Evolutionary conservation across 306 rosid genomes (phyloP).

Genomic region (Astragalus membranaceus): DNA sequence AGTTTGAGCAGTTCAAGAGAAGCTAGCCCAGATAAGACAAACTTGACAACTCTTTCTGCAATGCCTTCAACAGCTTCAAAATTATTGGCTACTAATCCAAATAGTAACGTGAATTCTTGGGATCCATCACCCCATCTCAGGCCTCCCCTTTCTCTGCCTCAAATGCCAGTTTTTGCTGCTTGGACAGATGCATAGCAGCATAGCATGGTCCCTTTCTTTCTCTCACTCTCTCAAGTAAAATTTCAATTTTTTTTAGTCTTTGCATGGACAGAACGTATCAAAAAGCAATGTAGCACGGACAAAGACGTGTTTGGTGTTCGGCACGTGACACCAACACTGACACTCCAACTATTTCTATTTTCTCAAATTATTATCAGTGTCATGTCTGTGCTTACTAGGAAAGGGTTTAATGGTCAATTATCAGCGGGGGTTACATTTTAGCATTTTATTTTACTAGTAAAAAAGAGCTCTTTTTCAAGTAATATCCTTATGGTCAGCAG

Average conservation of each 20-base stretch:
- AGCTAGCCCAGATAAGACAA: constrained; percentile 57
- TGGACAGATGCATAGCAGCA: constrained; percentile 48
- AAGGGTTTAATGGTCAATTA: constrained; percentile 6
- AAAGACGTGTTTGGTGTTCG: too few relatives aligned
- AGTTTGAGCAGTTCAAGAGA: constrained; percentile 72
- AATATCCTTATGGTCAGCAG: constrained; percentile 3
- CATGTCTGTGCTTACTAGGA: background rate
- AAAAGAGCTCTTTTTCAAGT: constrained; percentile 5
- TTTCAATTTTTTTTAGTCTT: background rate
- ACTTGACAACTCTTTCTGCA: constrained; percentile 38
- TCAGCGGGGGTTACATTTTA: constrained; percentile 11
- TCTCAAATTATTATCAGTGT: too few relatives aligned
- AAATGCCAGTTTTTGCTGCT: constrained; percentile 70
- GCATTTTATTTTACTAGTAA: constrained; percentile 12
- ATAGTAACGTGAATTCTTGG: constrained; percentile 49
- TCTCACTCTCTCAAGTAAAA: constrained; percentile 2
- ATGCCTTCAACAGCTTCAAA: constrained; percentile 48
- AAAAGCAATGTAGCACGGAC: too few relatives aligned
- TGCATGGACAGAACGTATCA: constrained; percentile 11
- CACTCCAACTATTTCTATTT: too few relatives aligned
- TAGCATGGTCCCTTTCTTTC: constrained; percentile 20
- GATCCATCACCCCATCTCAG: constrained; percentile 50
- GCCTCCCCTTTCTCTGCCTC: constrained; percentile 54
- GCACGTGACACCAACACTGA: too few relatives aligned
- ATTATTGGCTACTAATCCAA: constrained; percentile 32